Percentiles rank a stretch among this genome's conserved stretches.
phyloP scores from a whole-genome alignment of 2,329 filamentous ascomycete genomes.

The Hypoxylon rubiginosum region DNA sequence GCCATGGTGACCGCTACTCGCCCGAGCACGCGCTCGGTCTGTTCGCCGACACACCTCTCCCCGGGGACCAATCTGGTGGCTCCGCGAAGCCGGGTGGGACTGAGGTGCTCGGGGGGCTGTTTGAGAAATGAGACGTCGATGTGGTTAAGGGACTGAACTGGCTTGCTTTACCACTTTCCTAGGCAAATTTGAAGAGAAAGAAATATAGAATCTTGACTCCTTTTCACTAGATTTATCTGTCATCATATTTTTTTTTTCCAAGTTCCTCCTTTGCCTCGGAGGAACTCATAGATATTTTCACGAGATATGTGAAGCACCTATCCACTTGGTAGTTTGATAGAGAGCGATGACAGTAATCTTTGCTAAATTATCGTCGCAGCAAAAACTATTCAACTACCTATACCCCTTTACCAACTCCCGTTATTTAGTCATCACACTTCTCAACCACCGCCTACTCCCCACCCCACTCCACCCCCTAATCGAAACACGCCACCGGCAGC shows the following conservation, averaged over 20 bases:
- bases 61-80: slow-evolving; percentile 9
- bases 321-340: too few species aligned
- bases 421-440: too few species aligned
- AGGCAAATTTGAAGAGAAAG: too few species aligned
- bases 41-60: slow-evolving; percentile 36
- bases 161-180: not conserved
- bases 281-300: too few species aligned
- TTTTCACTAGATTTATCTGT: not conserved
- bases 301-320: too few species aligned
- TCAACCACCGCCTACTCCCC: too few species aligned
- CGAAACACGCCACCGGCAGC: slow-evolving; percentile 11
- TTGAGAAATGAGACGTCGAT: not conserved
- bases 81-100: not conserved
- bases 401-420: too few species aligned
- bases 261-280: too few species aligned
- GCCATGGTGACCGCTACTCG: slow-evolving; percentile 31
- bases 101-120: slow-evolving; percentile 10
- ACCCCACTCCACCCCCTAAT: slow-evolving; percentile 1
- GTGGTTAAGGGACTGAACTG: not conserved
- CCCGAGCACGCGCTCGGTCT: slow-evolving; percentile 24
- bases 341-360: too few species aligned
- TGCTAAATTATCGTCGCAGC: too few species aligned
- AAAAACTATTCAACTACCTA: too few species aligned
- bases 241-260: not conserved
- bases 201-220: too few species aligned